phyloP scores from a whole-genome alignment of 192 early-diverging fungal genomes.

The Coemansia pectinata region DNA sequence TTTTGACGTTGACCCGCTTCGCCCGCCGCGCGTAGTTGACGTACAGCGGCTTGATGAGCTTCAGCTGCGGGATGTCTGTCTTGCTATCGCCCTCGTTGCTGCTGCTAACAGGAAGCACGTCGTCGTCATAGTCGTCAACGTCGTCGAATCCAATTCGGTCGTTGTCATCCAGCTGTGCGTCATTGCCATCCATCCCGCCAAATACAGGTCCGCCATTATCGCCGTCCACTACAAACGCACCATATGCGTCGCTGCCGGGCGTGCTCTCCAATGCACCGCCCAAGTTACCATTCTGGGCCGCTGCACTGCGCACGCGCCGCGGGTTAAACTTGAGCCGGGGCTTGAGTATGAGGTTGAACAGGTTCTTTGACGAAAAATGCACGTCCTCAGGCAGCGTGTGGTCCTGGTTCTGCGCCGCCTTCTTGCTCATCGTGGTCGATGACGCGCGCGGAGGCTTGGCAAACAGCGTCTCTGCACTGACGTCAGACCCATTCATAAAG shows the following conservation, averaged over 20 bases:
- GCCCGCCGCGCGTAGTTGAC: conserved; percentile 84
- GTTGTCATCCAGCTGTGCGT: conserved; percentile 17
- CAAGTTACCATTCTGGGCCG: background rate
- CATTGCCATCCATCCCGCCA: conserved; percentile 23
- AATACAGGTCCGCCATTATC: conserved; percentile 33
- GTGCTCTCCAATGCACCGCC: conserved; percentile 3
- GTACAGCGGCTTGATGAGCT: conserved; percentile 66
- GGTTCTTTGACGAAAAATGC: conserved; percentile 66
- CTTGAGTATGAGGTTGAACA: conserved; percentile 61
- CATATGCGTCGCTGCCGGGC: conserved; percentile 23
- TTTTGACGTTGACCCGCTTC: conserved; percentile 94
- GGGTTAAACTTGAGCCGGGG: conserved; percentile 55
- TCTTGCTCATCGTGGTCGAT: conserved; percentile 58
- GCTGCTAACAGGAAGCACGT: conserved; percentile 10
- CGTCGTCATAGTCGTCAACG: conserved; percentile 46
- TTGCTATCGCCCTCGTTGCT: conserved; percentile 15
- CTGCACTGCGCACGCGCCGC: conserved; percentile 18
- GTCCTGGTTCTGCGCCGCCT: conserved; percentile 56
- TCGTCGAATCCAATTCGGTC: conserved; percentile 33
- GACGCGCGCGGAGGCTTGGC: conserved; percentile 55
- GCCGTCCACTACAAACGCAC: conserved; percentile 47
- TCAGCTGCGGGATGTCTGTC: conserved; percentile 57
- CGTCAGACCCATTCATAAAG: conserved; percentile 64
- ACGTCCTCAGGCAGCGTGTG: conserved; percentile 86
- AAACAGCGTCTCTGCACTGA: conserved; percentile 70